A percentile compares a stretch with the other conserved stretches of the same genome.
phyloP scores from a whole-genome alignment of 2,329 filamentous ascomycete genomes.

The Akanthomyces muscarius region DNA sequence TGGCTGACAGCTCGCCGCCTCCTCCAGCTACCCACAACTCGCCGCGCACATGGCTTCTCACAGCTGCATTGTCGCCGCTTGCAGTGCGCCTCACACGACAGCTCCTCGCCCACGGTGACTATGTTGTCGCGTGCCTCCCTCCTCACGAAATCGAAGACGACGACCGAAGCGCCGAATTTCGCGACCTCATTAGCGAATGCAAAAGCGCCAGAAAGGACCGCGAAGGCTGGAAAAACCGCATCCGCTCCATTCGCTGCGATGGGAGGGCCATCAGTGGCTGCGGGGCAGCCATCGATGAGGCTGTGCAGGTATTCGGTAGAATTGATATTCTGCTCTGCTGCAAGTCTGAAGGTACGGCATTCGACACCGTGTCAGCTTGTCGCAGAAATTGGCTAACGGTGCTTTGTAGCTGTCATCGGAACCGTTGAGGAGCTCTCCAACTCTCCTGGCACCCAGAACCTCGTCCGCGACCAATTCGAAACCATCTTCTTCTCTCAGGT shows the following conservation, averaged over 20 bases:
- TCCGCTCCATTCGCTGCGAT: slow-evolving; percentile 63
- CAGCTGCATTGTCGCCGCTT: slow-evolving; percentile 78
- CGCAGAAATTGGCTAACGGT: neutral
- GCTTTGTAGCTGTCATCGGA: slow-evolving; percentile 68
- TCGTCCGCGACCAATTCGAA: slow-evolving; percentile 90
- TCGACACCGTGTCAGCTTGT: neutral
- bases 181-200: slow-evolving; percentile 69
- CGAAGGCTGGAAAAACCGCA: slow-evolving; percentile 76
- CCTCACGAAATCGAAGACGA: slow-evolving; percentile 75
- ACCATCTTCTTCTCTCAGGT: slow-evolving; percentile 92
- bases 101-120: slow-evolving; percentile 86
- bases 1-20: slow-evolving; percentile 30
- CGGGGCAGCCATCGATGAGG: slow-evolving; percentile 81
- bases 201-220: slow-evolving; percentile 59
- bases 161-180: slow-evolving; percentile 72
- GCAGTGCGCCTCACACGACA: slow-evolving; percentile 77
- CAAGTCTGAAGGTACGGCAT: slow-evolving; percentile 68
- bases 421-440: slow-evolving; percentile 86
- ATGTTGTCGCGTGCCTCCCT: slow-evolving; percentile 78
- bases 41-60: slow-evolving; percentile 90
- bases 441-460: slow-evolving; percentile 65
- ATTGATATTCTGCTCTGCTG: slow-evolving; percentile 91
- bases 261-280: slow-evolving; percentile 64
- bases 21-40: slow-evolving; percentile 60
- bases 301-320: slow-evolving; percentile 75